Base-by-base conservation (phyloP, 805 yeast species). In the Myxozyma mucilagina region DNA sequence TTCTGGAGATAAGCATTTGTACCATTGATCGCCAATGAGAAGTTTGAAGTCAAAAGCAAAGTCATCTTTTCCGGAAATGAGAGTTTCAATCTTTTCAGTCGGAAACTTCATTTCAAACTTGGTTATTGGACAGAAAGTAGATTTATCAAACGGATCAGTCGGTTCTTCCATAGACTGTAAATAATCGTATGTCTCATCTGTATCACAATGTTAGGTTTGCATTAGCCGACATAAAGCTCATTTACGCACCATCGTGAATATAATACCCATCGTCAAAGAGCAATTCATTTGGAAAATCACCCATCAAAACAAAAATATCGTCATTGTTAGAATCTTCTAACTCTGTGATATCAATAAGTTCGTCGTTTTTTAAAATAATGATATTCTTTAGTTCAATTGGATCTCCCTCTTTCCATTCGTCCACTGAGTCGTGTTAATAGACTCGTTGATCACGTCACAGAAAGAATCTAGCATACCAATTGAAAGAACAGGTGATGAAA, bases 11-110 rank as follows among this genome's bases (percentile, higher is more conserved):
- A 38, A 8, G 34, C 59, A 49, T 16, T 31, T 36, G 24, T 60
- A 63, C 67, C 67, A 63, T 9, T 60, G 55, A 1, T 48, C 14
- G 29, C 61, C 59, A 2, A 65, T 66, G n/a, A 63, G 52, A 20
- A 61, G 43, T 42, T 47, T 55, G 32, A 61, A 53, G 8, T 61
- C 60, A 7, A 63, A 38, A 18, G 18, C 24, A 1, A 24, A 31
- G 14, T 44, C 41, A 9, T 13, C 34, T 35, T 32, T 18, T 52
- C 24, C 35, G n/a, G 11, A 14, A 3, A 24, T 24, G 29, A 24
- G 29, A 4, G 29, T 3, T 24, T 24, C 29, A 24, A 14, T 48
- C 59, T 3, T 11, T 10, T 36, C 24, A 14, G 42, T 47, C 18
- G 4, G 60, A 36, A 20, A 61, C 47, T 8, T 44, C 42, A 4